Evolutionary conservation across 2,329 filamentous ascomycete genomes (phyloP).

Genomic region (Paecilomyces niveus): DNA sequence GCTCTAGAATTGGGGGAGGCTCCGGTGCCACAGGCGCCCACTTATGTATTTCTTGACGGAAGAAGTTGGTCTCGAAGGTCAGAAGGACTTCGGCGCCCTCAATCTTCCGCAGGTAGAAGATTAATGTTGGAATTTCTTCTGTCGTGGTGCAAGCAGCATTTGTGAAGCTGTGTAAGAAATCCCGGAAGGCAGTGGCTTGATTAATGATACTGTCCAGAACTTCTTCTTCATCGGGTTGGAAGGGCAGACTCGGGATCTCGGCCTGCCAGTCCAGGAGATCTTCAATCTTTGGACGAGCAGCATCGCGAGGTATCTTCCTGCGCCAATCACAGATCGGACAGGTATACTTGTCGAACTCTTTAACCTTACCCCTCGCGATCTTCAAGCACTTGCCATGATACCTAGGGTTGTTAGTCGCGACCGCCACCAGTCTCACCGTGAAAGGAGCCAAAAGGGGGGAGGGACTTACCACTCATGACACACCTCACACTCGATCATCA

Average conservation of each 20-base stretch:
- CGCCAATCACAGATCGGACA: constrained; percentile 98
- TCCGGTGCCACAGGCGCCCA: constrained; percentile 86
- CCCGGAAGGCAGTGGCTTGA: constrained; percentile 74
- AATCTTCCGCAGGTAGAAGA: constrained; percentile 94
- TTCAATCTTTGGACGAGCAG: constrained; percentile 88
- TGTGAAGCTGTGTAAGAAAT: constrained; percentile 72
- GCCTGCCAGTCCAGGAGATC: constrained; percentile 78
- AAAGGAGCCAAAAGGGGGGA: no score
- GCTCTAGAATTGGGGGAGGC: constrained; percentile 76
- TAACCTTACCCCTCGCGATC: constrained; percentile 94
- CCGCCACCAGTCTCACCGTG: background rate
- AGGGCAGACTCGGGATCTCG: constrained; percentile 72
- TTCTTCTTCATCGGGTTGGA: constrained; percentile 93
- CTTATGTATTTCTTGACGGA: constrained; percentile 90
- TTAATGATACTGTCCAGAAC: constrained; percentile 79
- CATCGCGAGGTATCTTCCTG: constrained; percentile 93
- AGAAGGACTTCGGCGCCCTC: constrained; percentile 93
- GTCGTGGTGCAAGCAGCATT: constrained; percentile 73
- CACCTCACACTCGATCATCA: constrained; percentile 99
- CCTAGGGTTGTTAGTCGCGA: constrained; percentile 46
- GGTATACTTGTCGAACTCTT: constrained; percentile 97
- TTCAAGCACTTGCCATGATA: constrained; percentile 98
- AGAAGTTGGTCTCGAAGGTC: constrained; percentile 92
- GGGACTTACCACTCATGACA: constrained; percentile 86
- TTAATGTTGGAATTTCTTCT: constrained; percentile 79